phyloP scores from a whole-genome alignment of 116 monocot species.

The Zostera marina region DNA sequence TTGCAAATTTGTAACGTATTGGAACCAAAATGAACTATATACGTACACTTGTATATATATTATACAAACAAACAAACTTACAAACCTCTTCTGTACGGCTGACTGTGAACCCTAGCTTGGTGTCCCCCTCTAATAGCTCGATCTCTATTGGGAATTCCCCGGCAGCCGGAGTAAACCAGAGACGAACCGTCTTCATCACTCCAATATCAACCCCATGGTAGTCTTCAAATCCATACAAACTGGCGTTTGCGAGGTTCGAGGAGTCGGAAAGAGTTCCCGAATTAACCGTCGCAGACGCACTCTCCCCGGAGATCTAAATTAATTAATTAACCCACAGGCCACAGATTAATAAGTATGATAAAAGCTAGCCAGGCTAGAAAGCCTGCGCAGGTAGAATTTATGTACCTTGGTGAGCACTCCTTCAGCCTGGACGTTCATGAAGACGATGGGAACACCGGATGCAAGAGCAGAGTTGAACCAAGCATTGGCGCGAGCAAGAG shows the following conservation, averaged over 20 bases:
- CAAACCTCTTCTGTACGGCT: constrained; percentile 79
- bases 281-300: constrained; percentile 44
- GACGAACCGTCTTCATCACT: constrained; percentile 53
- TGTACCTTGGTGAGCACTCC: constrained; percentile 55
- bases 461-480: constrained; percentile 55
- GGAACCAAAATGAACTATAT: too few relatives aligned
- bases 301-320: constrained; percentile 63
- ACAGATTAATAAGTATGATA: too few relatives aligned
- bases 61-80: constrained; percentile 8
- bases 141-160: constrained; percentile 51
- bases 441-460: constrained; percentile 49
- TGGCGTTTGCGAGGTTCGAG: constrained; percentile 51
- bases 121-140: constrained; percentile 36
- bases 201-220: constrained; percentile 92
- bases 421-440: constrained; percentile 61
- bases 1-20: too few relatives aligned
- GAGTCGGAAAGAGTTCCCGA: constrained; percentile 56
- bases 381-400: too few relatives aligned
- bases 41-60: too few relatives aligned
- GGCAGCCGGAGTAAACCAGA: constrained; percentile 59
- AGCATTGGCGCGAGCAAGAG: constrained; percentile 50
- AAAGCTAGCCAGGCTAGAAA: too few relatives aligned
- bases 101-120: constrained; percentile 60
- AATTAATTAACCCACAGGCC: too few relatives aligned
- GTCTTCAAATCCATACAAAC: constrained; percentile 81